A percentile compares a stretch with the other conserved stretches of the same genome.
These are phyloP conservation scores for Waltergamsia citrina DNA, from an alignment of 2,329 filamentous ascomycete genomes.

Conservation along the genomic window DNA sequence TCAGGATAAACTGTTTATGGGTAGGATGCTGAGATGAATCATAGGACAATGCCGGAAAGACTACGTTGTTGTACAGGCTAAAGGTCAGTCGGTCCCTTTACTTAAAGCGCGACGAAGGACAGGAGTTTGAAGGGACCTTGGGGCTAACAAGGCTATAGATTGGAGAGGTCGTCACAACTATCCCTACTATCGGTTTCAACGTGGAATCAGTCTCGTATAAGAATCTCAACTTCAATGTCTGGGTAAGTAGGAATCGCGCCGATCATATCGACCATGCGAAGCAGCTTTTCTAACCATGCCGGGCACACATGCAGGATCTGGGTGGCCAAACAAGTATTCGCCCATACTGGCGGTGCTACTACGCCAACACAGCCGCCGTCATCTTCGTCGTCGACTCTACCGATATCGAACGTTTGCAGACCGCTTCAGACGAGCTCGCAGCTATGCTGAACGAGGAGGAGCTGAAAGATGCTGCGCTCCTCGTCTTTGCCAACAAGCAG, in stretches of 20 bases:
- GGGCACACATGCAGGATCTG: constrained; percentile 52
- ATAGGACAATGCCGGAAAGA: constrained; percentile 97
- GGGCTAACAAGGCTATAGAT: constrained; percentile 47
- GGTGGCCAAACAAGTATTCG: constrained; percentile 98
- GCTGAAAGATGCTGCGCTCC: constrained; percentile 78
- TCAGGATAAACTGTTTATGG: neutral
- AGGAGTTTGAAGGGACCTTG: neutral
- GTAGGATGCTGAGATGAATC: constrained; percentile 3
- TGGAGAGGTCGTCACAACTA: constrained; percentile 96
- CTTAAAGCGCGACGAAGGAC: neutral
- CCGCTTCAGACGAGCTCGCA: constrained; percentile 82
- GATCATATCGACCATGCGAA: neutral
- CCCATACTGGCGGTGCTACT: constrained; percentile 99
- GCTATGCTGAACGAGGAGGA: constrained; percentile 98
- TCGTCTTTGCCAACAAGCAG: constrained; percentile 99
- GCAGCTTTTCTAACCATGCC: no score
- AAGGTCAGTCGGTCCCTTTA: constrained; percentile 50
- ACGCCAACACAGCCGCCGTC: constrained; percentile 94
- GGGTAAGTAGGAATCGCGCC: constrained; percentile 58
- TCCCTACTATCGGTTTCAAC: constrained; percentile 98
- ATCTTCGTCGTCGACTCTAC: constrained; percentile 98
- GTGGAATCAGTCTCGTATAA: constrained; percentile 98
- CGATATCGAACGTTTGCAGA: constrained; percentile 90
- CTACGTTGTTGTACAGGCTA: constrained; percentile 88
- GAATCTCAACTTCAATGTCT: constrained; percentile 98